Evolutionary conservation across 2,329 filamentous ascomycete species (phyloP).

Genomic region (Fusarium napiforme): DNA sequence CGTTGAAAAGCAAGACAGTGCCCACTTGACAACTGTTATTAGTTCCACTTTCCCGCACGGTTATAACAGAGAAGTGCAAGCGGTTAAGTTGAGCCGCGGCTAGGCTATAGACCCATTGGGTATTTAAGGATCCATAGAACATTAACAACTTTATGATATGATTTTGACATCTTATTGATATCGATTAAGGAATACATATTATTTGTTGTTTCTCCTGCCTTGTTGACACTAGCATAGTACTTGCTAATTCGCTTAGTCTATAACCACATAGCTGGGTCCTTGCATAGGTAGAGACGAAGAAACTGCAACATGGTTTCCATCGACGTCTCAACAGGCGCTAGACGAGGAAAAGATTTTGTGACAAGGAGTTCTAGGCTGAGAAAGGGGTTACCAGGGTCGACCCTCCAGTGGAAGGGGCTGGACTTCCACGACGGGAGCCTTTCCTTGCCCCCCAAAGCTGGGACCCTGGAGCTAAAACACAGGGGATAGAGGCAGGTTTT

Average conservation of each 20-base stretch:
- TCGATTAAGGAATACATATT: neutral
- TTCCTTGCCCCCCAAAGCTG: conserved; percentile 10
- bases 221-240: neutral
- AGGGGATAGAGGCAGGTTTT: conserved; percentile 18
- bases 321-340: conserved; percentile 32
- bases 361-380: conserved; percentile 19
- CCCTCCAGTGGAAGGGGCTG: conserved; percentile 14
- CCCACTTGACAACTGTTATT: conserved; percentile 23
- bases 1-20: conserved; percentile 18
- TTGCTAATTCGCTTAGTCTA: neutral
- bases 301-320: conserved; percentile 29
- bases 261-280: conserved; percentile 8
- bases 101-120: neutral
- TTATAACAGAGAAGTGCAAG: neutral
- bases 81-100: neutral
- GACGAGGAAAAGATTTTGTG: conserved; percentile 22
- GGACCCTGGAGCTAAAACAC: conserved; percentile 20
- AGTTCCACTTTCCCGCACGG: conserved; percentile 14
- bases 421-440: conserved; percentile 16
- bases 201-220: neutral
- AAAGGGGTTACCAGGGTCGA: conserved; percentile 30
- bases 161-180: neutral
- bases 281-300: neutral
- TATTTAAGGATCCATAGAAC: neutral
- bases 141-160: neutral